These are phyloP conservation scores for Exophiala sideris DNA, from an alignment of 2,329 filamentous ascomycete genomes.

Conservation along the genomic window DNA sequence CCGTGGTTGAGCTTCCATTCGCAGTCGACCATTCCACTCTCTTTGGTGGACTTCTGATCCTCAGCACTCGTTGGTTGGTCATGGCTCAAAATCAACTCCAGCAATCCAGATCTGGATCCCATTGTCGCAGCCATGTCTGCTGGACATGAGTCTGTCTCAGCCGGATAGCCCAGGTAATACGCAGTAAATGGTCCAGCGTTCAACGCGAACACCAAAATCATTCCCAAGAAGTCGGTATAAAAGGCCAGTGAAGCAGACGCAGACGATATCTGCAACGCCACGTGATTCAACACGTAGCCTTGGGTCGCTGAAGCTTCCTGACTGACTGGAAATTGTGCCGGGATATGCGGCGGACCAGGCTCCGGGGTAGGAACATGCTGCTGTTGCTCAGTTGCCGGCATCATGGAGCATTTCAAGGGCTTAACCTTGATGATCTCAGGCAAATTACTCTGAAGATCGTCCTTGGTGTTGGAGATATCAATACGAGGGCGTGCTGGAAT, in stretches of 20 bases:
- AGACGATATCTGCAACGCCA: not conserved
- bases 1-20: not conserved
- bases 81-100: not conserved
- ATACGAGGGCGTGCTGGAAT: no score
- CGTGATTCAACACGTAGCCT: not conserved
- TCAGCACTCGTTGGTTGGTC: not conserved
- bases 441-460: no score
- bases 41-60: no score
- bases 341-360: no score
- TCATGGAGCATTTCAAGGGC: no score
- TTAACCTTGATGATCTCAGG: no score
- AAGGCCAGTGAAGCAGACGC: not conserved
- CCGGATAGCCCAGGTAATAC: constrained; percentile 5
- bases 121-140: constrained; percentile 1
- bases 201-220: constrained; percentile 1
- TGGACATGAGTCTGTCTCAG: not conserved
- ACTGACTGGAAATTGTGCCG: no score
- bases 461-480: no score
- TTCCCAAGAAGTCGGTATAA: constrained; percentile 3
- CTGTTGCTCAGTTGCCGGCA: no score
- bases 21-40: no score
- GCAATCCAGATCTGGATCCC: not conserved
- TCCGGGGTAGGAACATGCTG: no score
- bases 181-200: constrained; percentile 2
- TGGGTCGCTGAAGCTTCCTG: not conserved